Percentiles rank a stretch among this genome's conserved stretches.
Evolutionary conservation across 2,329 filamentous ascomycete genomes (phyloP).

Genomic region (Pseudocercospora crystallina): DNA sequence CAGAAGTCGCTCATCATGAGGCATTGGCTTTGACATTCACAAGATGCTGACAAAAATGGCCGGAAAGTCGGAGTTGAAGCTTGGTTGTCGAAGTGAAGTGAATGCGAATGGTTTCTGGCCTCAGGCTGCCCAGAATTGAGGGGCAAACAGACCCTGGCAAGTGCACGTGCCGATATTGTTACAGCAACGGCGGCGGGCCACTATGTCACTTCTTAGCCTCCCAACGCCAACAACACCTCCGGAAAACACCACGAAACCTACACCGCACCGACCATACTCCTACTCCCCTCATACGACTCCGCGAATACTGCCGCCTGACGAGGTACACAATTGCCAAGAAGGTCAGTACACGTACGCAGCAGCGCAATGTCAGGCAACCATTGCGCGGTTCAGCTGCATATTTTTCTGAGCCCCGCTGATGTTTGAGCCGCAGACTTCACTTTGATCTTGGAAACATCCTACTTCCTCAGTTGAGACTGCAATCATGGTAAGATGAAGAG

Average conservation of each 20-base stretch:
- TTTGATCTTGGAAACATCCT: conserved; percentile 4
- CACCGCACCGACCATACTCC: background rate
- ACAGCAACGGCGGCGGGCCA: no score
- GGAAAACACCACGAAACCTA: background rate
- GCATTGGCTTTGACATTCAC: no score
- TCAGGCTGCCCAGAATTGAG: background rate
- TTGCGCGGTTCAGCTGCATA: conserved; percentile 3
- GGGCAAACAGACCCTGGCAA: background rate
- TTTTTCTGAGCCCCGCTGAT: background rate
- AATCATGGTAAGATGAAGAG: conserved; percentile 17
- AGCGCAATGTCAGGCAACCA: no score
- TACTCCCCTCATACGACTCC: no score
- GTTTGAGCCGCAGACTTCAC: background rate
- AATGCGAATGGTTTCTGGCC: background rate
- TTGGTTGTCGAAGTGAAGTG: background rate
- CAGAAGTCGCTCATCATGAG: no score
- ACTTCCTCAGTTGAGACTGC: conserved; percentile 5
- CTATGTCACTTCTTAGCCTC: background rate
- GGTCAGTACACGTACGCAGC: no score
- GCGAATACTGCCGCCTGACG: no score
- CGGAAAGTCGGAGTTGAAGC: background rate
- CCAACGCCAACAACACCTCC: background rate
- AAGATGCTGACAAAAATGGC: background rate
- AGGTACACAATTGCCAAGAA: no score
- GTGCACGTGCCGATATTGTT: no score